Conservation (phyloP, 163 green algal species). For the Prototheca wickerhamii region DNA sequence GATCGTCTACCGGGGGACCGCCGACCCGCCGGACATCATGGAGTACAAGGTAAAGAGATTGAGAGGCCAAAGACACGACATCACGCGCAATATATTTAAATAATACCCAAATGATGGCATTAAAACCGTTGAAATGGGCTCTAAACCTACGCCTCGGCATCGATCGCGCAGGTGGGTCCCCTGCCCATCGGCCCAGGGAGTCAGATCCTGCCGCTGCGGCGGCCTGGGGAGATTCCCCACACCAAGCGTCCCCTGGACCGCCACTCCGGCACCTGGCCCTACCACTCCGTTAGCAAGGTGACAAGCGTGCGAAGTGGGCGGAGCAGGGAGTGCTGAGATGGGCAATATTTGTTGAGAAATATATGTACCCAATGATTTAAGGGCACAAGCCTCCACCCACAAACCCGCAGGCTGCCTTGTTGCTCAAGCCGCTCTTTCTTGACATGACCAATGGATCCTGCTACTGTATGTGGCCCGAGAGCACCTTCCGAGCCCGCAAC, state of each 20-base stretch:
- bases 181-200: slow-evolving; percentile 5
- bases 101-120: neutral
- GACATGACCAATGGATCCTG: no score
- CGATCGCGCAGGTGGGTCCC: slow-evolving; percentile 26
- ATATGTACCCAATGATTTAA: neutral
- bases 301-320: neutral
- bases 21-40: slow-evolving; percentile 23
- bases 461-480: no score
- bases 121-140: neutral
- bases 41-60: slow-evolving; percentile 24
- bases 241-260: slow-evolving; percentile 17
- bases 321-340: neutral
- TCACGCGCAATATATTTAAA: neutral
- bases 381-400: no score
- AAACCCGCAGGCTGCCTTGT: no score
- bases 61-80: neutral
- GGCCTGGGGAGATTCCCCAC: slow-evolving; percentile 26
- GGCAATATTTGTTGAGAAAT: neutral
- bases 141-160: neutral
- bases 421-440: no score
- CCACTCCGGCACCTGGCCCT: neutral
- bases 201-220: slow-evolving; percentile 6
- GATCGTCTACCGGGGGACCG: slow-evolving; percentile 7
- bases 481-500: no score
- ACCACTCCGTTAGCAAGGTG: neutral